phyloP scores from a whole-genome alignment of 371 early-diverging fungal species.

The Mortierella polycephala region DNA sequence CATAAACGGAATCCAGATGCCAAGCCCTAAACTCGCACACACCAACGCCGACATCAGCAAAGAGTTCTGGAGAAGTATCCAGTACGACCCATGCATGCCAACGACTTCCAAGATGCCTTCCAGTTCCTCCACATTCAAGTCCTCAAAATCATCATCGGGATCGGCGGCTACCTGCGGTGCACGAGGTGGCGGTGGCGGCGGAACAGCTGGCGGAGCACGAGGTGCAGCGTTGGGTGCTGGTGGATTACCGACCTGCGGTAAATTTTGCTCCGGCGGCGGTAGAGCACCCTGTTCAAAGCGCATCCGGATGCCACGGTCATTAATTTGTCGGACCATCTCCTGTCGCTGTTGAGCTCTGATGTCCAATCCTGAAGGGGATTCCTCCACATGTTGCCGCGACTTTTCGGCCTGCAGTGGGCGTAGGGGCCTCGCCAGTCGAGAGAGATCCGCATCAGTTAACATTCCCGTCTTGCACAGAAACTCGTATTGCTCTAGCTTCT shows the following conservation, averaged over 20 bases:
- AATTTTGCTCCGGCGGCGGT: not conserved
- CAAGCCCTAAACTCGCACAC: slow-evolving; percentile 73
- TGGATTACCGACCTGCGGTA: not conserved
- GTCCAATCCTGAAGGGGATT: not conserved
- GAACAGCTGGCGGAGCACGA: slow-evolving; percentile 3
- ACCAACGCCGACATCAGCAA: slow-evolving; percentile 81
- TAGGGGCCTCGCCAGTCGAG: slow-evolving; percentile 1
- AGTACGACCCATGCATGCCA: slow-evolving; percentile 87
- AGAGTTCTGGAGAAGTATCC: slow-evolving; percentile 81
- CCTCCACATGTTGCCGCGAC: not conserved
- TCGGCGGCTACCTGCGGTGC: slow-evolving; percentile 1
- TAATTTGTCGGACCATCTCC: slow-evolving; percentile 33
- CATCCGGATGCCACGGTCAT: slow-evolving; percentile 25
- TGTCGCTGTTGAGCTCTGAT: slow-evolving; percentile 15
- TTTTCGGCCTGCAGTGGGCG: not conserved
- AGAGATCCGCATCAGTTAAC: not conserved
- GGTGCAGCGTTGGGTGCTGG: not conserved
- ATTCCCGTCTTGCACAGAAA: slow-evolving; percentile 6
- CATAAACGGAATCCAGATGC: slow-evolving; percentile 83
- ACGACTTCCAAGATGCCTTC: slow-evolving; percentile 89
- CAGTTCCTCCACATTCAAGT: slow-evolving; percentile 72
- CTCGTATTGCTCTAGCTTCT: slow-evolving; percentile 16
- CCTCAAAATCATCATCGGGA: slow-evolving; percentile 57
- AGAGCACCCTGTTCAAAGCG: slow-evolving; percentile 4
- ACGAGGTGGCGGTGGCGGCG: slow-evolving; percentile 4